Base-by-base conservation (phyloP, 1,139 yeast species). In the Yamadazyma kanchanaburiensis region DNA sequence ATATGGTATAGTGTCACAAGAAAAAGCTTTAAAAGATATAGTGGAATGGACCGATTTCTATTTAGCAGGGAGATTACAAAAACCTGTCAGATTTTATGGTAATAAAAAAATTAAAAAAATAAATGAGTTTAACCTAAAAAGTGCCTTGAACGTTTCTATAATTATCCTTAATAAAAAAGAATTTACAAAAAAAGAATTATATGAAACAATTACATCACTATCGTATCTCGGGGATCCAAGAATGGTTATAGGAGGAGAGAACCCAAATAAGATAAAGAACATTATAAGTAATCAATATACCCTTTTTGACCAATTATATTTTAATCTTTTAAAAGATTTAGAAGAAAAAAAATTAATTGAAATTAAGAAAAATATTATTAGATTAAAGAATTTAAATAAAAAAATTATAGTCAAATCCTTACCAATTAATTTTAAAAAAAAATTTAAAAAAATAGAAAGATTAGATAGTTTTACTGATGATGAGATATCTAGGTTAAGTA, bases 201-300 rank as follows among this genome's bases (percentile, higher is more conserved):
- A 81, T 59, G 77, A 75, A 46, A 80, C 79, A 39, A 82, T 91
- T 28, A 82, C 97, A 0, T 76, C 78, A 11, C 59, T 94, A 13
- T 85, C 96, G 13, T 94, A 91, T 53, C 60, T 80, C 55, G 98
- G 98, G 11, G 99, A 91, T 53, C 81, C 89, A 21, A 71, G 99
- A 42, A 83, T 88, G 77, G 64, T 73, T 25, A 66, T 88, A 26
- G 95, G 95, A 3, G 95, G 91, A 4, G 98, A 91, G 55, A 86
- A 91, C 54, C 96, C 97, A 7, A 70, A 81, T 48, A 91, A 91
- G 56, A 84, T 89, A 18, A 66, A 68, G 31, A 91, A 94, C 53
- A 91, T 91, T 39, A 97, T 91, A 5, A 57, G 62, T 15, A 83
- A 84, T 51, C 96, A 94, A 57, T 73, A 74, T 42, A 59, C 60